Conservation (phyloP, 176 grass and related monocot species). For the Cenchrus fungigraminus region DNA sequence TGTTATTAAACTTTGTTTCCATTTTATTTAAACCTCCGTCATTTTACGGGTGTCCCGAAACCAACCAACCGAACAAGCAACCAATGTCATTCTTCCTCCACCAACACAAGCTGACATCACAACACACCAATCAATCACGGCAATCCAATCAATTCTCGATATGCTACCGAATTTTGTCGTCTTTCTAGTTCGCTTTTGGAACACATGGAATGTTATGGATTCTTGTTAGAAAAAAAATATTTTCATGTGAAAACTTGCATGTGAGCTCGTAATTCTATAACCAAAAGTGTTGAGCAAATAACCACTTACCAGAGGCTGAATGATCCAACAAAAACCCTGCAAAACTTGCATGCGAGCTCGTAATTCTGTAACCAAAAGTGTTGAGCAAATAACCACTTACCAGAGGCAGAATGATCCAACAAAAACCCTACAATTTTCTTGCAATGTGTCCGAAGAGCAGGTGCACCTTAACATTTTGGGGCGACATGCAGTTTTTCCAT, state of each 20-base stretch:
- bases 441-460: conserved; percentile 39
- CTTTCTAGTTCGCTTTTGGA: not conserved
- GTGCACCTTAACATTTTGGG: conserved; percentile 58
- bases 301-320: not conserved
- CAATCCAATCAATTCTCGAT: not conserved
- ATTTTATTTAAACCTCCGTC: not conserved
- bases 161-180: not conserved
- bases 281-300: not conserved
- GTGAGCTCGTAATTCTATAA: not conserved
- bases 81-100: not conserved
- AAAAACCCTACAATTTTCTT: not conserved
- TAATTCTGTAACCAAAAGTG: not conserved
- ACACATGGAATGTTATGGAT: not conserved
- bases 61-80: not conserved
- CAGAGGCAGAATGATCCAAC: not conserved
- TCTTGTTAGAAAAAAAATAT: no score
- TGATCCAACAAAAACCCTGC: not conserved
- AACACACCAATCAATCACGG: not conserved
- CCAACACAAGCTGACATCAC: not conserved
- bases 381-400: not conserved
- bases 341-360: not conserved
- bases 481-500: not conserved
- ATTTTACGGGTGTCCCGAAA: not conserved
- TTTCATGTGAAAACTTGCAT: not conserved
- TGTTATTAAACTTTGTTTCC: not conserved